Base-by-base conservation (phyloP, 2,329 filamentous ascomycete species). In the Ilyonectria mors-panacis region DNA sequence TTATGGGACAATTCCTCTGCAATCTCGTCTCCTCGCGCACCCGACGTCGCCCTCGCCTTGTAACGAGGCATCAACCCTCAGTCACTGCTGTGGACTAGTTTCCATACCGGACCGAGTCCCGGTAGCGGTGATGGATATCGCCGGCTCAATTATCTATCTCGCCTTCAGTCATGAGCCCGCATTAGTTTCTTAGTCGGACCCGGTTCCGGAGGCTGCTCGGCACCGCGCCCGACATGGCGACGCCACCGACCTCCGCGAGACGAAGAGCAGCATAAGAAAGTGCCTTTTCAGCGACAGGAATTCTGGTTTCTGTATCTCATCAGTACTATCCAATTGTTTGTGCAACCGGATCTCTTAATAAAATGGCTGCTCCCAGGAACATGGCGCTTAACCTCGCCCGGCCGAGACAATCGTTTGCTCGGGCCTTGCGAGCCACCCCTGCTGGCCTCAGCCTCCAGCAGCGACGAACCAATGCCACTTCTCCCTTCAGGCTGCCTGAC, bases 401-500 rank as follows among this genome's bases (percentile, higher is more conserved):
- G 28, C 73, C 67, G n/a, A 48, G 72, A 59, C 69, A 63, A 48
- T 68, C 67, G 21, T 47, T 72, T 13, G 51, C 57, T 10, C 66
- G 73, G 10, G 55, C 53, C 21, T 53, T 73, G 13, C 70, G 70
- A 13, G 56, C 63, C 61, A 47, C 63, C 21, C 35, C 66, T 10
- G 48, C 61, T 26, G 55, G 62, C 15, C 42, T 75, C 51, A 37
- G 66, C 12, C 26, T 71, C 3, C 75, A 77, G 4, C 76, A 77
- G 65, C 70, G 33, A 51, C 70, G 77, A 39, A 65, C 66, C 42
- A 75, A 76, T 28, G 68, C 74, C 0, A 79, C 75, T 8, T 62
- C 72, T 2, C 78, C 78, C 4, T 80, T 80, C 67, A 73, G 73
- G 19, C 59, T 80, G 7, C 78, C 78, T 3, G 76, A 70, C 30